Evolutionary conservation across 75 land plant species (phyloP), one percentile per base, ranked within the genome.

Genomic region (Picea sitchensis): DNA sequence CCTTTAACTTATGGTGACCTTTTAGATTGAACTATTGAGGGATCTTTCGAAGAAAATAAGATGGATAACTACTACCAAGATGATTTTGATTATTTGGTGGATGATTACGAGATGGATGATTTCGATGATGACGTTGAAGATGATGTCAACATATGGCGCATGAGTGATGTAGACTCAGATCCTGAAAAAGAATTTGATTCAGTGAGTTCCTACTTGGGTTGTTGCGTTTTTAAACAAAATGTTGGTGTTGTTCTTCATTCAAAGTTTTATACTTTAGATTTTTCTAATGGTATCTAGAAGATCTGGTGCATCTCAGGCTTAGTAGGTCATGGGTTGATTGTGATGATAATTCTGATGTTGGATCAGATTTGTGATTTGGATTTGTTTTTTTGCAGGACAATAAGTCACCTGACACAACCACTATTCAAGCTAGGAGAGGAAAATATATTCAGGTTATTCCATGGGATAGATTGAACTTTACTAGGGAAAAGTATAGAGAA

Each of bases 401-500:
- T 80, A 73, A 86, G 31, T 82, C 82, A 61, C 87, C 87, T 18
- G 99, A 95, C 80, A 97, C 99, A 0, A 91, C 96, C 2, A 95
- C 95, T 14, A 59, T 79, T 5, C 96, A 97, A 82, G 93, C 89
- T 17, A 83, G 98, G 68, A 83, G 84, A 26, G 98, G 98, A 54
- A 97, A 95, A 84, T 26, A 96, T 81, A 91, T 96, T 36, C 99
- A 96, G 63, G 98, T 95, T 51, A 92, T 96, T 21, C 95, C 93
- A 14, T 96, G 99, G 99, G 92, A 87, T 65, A 85, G 95, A 81
- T 72, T 96, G 74, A 89, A 90, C 68, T 89, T 83, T 57, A 80
- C 95, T 5, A 85, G 99, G 80, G 98, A 90, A 64, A 79, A 87
- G 81, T 95, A 92, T 64, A 87, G 99, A 58, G 98, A 92, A 69